Evolutionary conservation across 306 rosid genomes (phyloP).

Genomic region (Malus sieversii): DNA sequence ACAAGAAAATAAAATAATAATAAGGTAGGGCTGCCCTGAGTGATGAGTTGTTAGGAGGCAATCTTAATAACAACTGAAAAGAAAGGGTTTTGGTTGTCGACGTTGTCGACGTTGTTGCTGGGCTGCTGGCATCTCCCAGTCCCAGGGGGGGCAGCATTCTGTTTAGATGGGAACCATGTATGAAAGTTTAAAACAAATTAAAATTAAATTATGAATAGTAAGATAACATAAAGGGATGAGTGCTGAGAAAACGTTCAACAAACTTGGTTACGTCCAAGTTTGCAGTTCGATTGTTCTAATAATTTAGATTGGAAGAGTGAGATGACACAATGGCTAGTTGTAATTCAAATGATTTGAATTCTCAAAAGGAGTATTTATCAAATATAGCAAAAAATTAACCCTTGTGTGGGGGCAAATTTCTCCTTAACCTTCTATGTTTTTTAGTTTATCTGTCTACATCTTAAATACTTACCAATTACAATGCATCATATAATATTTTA

Average conservation of each 20-base stretch:
- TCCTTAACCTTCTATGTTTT: no score
- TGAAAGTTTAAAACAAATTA: neutral
- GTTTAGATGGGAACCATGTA: neutral
- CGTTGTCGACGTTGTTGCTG: conserved; percentile 1
- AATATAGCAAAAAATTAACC: no score
- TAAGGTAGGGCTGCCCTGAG: neutral
- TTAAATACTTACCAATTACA: neutral
- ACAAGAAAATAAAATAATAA: neutral
- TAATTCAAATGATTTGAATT: no score
- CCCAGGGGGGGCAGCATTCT: neutral
- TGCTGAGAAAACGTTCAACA: neutral
- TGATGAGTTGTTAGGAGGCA: conserved; percentile 14
- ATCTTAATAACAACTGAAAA: conserved; percentile 3
- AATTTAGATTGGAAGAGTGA: no score
- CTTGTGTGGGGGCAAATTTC: no score
- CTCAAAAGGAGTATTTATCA: no score
- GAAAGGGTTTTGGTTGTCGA: neutral
- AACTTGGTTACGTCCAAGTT: neutral
- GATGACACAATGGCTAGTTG: no score
- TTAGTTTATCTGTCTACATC: no score
- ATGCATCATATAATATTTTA: neutral
- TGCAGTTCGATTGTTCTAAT: neutral
- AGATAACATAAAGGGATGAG: neutral
- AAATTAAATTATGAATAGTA: neutral
- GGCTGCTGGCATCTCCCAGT: neutral